Conservation (phyloP, 1,284 basidiomycete genomes). For the Moesziomyces sp. region DNA sequence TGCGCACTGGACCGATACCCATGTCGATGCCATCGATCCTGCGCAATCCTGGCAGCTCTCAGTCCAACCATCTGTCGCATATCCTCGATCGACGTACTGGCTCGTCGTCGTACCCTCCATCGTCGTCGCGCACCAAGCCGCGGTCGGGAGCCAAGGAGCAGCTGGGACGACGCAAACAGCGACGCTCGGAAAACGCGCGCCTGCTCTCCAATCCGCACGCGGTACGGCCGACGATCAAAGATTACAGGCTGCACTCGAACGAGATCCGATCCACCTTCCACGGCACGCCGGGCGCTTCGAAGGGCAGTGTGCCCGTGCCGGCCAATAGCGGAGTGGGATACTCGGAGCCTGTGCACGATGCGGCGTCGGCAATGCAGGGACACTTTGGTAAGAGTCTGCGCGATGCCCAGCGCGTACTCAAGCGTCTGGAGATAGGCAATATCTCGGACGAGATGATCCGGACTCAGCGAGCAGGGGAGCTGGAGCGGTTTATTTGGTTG, state of each 20-base stretch:
- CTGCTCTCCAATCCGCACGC: constrained; percentile 56
- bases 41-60: constrained; percentile 14
- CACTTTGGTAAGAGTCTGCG: constrained; percentile 50
- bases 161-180: constrained; percentile 36
- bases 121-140: constrained; percentile 1
- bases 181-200: constrained; percentile 45
- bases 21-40: constrained; percentile 50
- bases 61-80: constrained; percentile 17
- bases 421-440: constrained; percentile 27
- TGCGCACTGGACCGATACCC: constrained; percentile 20
- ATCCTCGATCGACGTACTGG: constrained; percentile 6
- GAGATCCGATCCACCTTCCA: constrained; percentile 48
- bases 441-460: constrained; percentile 18
- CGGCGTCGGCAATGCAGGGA: constrained; percentile 37
- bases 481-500: constrained; percentile 49
- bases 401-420: constrained; percentile 55
- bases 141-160: constrained; percentile 7
- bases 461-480: constrained; percentile 17
- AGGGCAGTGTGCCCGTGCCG: constrained; percentile 20
- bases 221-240: constrained; percentile 42
- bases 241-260: constrained; percentile 52
- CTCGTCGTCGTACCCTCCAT: constrained; percentile 25
- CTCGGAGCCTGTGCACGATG: constrained; percentile 27
- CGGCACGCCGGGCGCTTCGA: neutral
- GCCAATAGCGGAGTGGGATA: constrained; percentile 4